Percentiles rank a stretch among this genome's conserved stretches.
These are phyloP conservation scores for Chenopodium berlandieri DNA, from an alignment of 148 eudicot species.

Conservation along the genomic window DNA sequence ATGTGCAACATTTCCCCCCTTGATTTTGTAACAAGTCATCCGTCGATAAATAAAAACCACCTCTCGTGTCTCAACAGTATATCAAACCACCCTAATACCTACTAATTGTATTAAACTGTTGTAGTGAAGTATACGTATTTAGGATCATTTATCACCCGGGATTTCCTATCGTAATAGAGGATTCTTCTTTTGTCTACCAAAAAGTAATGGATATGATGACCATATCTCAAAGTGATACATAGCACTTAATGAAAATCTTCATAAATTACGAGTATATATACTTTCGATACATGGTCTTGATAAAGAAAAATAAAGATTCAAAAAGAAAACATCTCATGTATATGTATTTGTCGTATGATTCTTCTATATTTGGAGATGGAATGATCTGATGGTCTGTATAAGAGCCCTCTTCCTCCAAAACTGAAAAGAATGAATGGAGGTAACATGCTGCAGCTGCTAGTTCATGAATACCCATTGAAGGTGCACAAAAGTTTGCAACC, in stretches of 20 bases:
- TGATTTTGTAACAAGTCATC: no score
- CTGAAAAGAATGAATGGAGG: conserved; percentile 10
- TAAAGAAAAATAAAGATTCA: background rate
- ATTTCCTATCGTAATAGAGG: background rate
- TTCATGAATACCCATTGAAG: conserved; percentile 18
- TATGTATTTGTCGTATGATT: no score
- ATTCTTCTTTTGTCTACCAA: background rate
- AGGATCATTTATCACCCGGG: background rate
- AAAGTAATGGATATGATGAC: no score
- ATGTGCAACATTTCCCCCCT: no score
- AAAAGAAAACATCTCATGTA: no score
- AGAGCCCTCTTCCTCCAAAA: conserved; percentile 21
- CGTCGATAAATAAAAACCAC: no score
- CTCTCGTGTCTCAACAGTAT: no score
- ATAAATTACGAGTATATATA: background rate
- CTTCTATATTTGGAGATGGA: no score
- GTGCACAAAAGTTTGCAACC: background rate
- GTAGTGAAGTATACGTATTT: no score
- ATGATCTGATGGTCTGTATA: background rate
- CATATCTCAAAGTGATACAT: conserved; percentile 7
- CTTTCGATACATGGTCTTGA: background rate
- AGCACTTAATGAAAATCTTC: background rate
- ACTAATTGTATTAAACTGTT: no score
- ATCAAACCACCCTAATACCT: no score
- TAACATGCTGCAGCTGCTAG: conserved; percentile 15